Evolutionary conservation across 1,139 yeast genomes (phyloP).

Genomic region (Kazachstania sp.): DNA sequence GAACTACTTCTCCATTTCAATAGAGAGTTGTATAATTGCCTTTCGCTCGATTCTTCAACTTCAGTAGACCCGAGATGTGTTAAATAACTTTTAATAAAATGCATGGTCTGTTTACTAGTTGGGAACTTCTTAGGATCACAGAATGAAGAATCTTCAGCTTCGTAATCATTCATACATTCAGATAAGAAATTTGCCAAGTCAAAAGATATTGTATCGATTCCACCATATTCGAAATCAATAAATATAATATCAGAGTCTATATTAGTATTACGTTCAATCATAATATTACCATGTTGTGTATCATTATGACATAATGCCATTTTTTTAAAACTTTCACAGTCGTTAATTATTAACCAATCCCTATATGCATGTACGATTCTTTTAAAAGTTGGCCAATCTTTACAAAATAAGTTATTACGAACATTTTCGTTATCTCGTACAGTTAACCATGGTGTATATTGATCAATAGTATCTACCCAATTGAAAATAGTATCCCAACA

Average conservation of each 20-base stretch:
- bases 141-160: conserved; percentile 41
- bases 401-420: conserved; percentile 40
- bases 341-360: conserved; percentile 52
- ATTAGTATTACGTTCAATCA: conserved; percentile 35
- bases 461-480: conserved; percentile 58
- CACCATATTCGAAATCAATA: conserved; percentile 92
- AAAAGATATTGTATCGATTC: conserved; percentile 77
- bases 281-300: conserved; percentile 87
- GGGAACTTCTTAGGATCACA: conserved; percentile 64
- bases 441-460: conserved; percentile 22
- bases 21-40: conserved; percentile 52
- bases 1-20: conserved; percentile 74
- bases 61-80: conserved; percentile 12
- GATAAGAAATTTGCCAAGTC: conserved; percentile 83
- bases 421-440: conserved; percentile 26
- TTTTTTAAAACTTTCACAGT: conserved; percentile 34
- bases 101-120: conserved; percentile 50
- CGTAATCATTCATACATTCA: conserved; percentile 95
- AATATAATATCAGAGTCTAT: conserved; percentile 69
- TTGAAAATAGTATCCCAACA: conserved; percentile 62
- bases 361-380: conserved; percentile 42
- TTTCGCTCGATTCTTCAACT: conserved; percentile 43
- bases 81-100: conserved; percentile 62
- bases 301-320: conserved; percentile 86
- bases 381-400: conserved; percentile 44